Evolutionary conservation across 306 rosid genomes (phyloP).

Genomic region (Vigna radiata): DNA sequence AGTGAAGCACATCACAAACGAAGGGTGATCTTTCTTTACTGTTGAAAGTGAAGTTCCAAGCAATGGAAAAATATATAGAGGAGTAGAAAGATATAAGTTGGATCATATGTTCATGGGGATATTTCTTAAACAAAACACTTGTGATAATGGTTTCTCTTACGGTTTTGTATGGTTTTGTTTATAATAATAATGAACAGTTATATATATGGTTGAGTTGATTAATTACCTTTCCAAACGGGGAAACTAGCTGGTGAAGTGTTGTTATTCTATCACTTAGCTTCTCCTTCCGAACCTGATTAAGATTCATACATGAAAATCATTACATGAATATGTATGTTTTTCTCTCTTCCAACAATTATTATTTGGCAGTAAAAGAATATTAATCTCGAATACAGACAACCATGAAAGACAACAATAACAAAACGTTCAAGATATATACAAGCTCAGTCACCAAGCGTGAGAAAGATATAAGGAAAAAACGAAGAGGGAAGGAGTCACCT

Average conservation of each 20-base stretch:
- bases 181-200: background rate
- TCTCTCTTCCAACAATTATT: conserved; percentile 4
- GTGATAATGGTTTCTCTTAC: background rate
- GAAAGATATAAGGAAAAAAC: background rate
- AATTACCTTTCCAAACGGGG: conserved; percentile 92
- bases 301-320: conserved; percentile 27
- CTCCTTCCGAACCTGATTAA: conserved; percentile 84
- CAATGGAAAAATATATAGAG: conserved; percentile 1
- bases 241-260: conserved; percentile 85
- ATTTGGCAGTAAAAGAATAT: conserved; percentile 41
- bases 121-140: conserved; percentile 10
- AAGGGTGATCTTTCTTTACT: too few species aligned
- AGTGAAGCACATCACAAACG: conserved; percentile 50
- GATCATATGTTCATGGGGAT: conserved; percentile 30
- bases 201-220: conserved; percentile 7
- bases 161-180: background rate
- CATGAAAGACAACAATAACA: conserved; percentile 41
- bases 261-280: conserved; percentile 93
- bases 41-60: conserved; percentile 38
- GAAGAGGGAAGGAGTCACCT: conserved; percentile 62
- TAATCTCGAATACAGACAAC: conserved; percentile 36
- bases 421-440: conserved; percentile 22
- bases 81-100: background rate
- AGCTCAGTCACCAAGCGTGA: conserved; percentile 6
- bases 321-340: conserved; percentile 5